A percentile compares a stretch with the other conserved stretches of the same genome.
Conservation (phyloP, 2,329 filamentous ascomycete genomes). For the Colletotrichum musicola region DNA sequence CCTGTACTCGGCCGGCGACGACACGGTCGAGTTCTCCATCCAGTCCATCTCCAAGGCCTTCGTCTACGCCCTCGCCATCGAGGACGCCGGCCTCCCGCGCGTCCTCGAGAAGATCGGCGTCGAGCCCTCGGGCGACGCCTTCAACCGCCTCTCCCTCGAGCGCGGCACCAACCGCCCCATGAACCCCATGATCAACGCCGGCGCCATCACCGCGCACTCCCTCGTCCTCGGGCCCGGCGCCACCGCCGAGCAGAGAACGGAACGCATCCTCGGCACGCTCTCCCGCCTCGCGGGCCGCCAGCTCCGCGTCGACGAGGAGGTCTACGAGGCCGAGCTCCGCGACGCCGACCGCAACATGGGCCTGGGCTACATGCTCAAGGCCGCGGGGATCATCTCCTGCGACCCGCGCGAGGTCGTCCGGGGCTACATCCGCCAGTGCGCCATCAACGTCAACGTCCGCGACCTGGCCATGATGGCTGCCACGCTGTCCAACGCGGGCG, state of each 20-base stretch:
- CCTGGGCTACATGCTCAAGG: constrained; percentile 56
- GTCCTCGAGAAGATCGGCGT: constrained; percentile 55
- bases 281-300: constrained; percentile 52
- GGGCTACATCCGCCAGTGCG: constrained; percentile 55
- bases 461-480: constrained; percentile 56
- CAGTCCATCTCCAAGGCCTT: constrained; percentile 57
- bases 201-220: constrained; percentile 50
- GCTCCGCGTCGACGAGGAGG: constrained; percentile 52
- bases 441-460: constrained; percentile 56
- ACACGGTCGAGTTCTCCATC: constrained; percentile 54
- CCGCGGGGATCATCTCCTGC: constrained; percentile 52
- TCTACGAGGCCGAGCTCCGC: constrained; percentile 53
- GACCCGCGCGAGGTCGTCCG: constrained; percentile 51
- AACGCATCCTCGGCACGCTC: constrained; percentile 50
- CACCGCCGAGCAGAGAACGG: constrained; percentile 50
- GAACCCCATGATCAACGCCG: constrained; percentile 54
- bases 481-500: constrained; percentile 52
- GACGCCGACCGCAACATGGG: constrained; percentile 51
- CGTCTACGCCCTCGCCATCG: constrained; percentile 55
- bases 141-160: constrained; percentile 51
- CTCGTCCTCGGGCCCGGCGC: constrained; percentile 46
- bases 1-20: constrained; percentile 54
- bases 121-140: constrained; percentile 54
- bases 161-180: constrained; percentile 48
- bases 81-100: constrained; percentile 50